Base-by-base conservation (phyloP, 495 filamentous ascomycete genomes). In the Neurospora sp. region DNA sequence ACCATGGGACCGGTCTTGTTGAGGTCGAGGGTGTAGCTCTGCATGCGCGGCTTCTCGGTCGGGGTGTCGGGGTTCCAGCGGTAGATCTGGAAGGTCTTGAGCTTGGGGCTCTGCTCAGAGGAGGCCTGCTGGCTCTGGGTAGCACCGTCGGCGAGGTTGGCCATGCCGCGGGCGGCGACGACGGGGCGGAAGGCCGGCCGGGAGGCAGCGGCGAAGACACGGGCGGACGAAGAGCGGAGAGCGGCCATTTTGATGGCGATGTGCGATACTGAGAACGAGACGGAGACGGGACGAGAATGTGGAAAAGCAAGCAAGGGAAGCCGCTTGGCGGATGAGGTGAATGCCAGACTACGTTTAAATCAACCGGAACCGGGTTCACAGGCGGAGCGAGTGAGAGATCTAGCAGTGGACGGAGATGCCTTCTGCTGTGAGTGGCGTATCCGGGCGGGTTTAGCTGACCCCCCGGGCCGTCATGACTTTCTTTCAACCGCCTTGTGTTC, bases 1-100 rank as follows among this genome's bases (percentile, higher is more conserved):
- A 98, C 89, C 96, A 99, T 99, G 76, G 96, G 96, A 9, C 96
- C 96, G 69, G 96, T 99, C 91, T 97, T 97, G 86, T 98, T 98
- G 75, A 99, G 85, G 79, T 99, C 96, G 75, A 99, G 85, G 24
- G 92, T 91, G 84, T 98, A 99, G 74, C 86, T 88, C 87, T 98
- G 93, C 95, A 99, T 97, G 81, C 85, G 88, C 45, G 96, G 95
- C 89, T 99, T 99, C 85, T 91, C 88, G 80, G 88, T 88, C 38
- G 96, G 96, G 74, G 88, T 85, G 81, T 98, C 96, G 48, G 96
- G 96, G 81, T 96, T 96, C 96, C 96, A 99, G 78, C 96, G 91
- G 90, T 99, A 99, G 89, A 99, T 90, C 83, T 98, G 92, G 90
- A 99, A 99, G 73, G 92, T 93, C 89, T 98, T 98, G 82, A 91